Evolutionary conservation across 306 rosid genomes (phyloP).

Genomic region (Fragaria vesca): DNA sequence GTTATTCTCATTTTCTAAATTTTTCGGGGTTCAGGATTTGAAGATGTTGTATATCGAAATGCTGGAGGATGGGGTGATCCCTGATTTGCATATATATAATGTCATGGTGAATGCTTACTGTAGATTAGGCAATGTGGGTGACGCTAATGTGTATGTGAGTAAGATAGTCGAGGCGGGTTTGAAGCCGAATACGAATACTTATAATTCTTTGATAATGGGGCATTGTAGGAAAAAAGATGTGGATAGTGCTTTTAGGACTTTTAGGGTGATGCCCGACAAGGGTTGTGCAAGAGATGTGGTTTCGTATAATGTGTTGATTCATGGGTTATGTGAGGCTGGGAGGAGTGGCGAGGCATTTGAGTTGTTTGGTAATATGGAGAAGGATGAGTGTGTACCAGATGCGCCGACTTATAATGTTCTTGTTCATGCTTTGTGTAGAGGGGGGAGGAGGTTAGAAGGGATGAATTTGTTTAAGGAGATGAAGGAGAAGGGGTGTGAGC

Average conservation of each 20-base stretch:
- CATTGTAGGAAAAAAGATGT: slow-evolving; percentile 56
- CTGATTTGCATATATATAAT: slow-evolving; percentile 57
- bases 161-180: slow-evolving; percentile 53
- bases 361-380: slow-evolving; percentile 60
- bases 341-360: slow-evolving; percentile 47
- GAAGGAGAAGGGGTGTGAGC: slow-evolving; percentile 57
- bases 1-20: slow-evolving; percentile 48
- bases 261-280: slow-evolving; percentile 47
- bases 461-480: slow-evolving; percentile 50
- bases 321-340: slow-evolving; percentile 63
- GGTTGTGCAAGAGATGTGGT: slow-evolving; percentile 61
- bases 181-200: slow-evolving; percentile 56
- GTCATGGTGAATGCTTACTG: slow-evolving; percentile 69
- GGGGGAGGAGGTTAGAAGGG: slow-evolving; percentile 58
- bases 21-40: slow-evolving; percentile 55
- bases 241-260: slow-evolving; percentile 46
- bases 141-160: slow-evolving; percentile 41
- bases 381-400: slow-evolving; percentile 54
- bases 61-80: slow-evolving; percentile 45
- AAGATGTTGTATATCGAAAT: slow-evolving; percentile 48
- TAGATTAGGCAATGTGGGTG: slow-evolving; percentile 60
- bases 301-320: slow-evolving; percentile 57
- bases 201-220: slow-evolving; percentile 76
- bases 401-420: slow-evolving; percentile 59
- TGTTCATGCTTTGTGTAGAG: slow-evolving; percentile 45